phyloP scores from a whole-genome alignment of 2,329 filamentous ascomycete genomes.

The Diaporthe helianthi region DNA sequence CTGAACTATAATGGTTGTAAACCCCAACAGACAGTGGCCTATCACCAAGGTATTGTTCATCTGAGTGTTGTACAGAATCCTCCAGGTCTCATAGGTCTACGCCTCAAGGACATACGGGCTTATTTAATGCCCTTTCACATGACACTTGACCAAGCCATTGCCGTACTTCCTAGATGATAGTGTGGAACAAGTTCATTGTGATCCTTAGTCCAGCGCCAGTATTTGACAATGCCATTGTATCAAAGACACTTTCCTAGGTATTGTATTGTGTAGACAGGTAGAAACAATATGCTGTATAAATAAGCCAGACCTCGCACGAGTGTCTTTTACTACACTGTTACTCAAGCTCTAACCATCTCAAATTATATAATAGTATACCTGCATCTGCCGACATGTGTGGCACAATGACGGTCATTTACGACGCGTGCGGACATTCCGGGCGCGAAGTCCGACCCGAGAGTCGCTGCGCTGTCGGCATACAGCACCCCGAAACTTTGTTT shows the following conservation, averaged over 20 bases:
- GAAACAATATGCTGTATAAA: background rate
- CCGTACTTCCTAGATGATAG: background rate
- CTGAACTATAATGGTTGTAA: background rate
- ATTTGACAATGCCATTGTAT: background rate
- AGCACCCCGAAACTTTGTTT: background rate
- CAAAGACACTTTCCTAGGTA: background rate
- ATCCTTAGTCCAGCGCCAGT: background rate
- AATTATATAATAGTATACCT: background rate
- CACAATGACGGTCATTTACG: background rate
- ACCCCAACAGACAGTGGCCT: background rate
- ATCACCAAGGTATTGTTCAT: background rate
- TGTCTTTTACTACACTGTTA: background rate
- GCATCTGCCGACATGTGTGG: background rate
- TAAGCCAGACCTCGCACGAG: background rate
- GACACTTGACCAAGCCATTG: background rate
- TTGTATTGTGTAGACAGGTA: no score
- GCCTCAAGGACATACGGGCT: no score
- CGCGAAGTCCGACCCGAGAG: background rate
- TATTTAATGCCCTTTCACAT: background rate
- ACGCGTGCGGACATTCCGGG: background rate
- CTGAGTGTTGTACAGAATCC: background rate
- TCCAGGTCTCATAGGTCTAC: no score
- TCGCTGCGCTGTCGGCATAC: background rate
- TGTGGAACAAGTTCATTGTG: background rate
- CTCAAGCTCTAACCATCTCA: background rate